Evolutionary conservation across 192 early-diverging fungal species (phyloP), one percentile per base, ranked within the genome.

Genomic region (Mortierella claussenii): DNA sequence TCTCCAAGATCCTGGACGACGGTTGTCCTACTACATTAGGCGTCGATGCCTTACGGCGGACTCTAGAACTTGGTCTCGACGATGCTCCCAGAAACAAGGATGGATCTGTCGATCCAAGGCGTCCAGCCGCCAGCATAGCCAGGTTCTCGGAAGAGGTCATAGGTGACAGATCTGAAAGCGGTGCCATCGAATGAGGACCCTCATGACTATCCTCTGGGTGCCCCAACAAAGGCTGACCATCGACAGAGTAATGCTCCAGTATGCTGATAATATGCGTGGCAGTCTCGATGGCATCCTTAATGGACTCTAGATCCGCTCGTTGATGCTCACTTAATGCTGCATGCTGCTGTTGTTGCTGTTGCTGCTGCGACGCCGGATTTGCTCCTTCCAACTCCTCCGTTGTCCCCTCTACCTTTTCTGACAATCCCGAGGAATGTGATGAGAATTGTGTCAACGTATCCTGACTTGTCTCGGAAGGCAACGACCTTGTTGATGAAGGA

Each of bases 241-340:
- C 73, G 18, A 76, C 51, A 28, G 73, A 76, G 18, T 76, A 76
- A 24, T 76, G 73, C 18, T 76, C 73, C 3, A 76, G 57, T 26
- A 55, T 43, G 13, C 73, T 76, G 47, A 76, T 67, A 15, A 76
- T 67, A 21, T 62, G 73, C 0, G 73, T 76, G 0, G 73, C 73
- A 18, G 73, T 76, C 31, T 76, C 73, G 32, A 76, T 76, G 31
- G 73, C 73, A 20, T 76, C 73, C 28, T 66, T 66, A 55, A 76
- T 76, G 1, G 63, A 66, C 20, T 76, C 73, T 20, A 76, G 46
- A 30, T 76, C 73, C 5, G 44, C 40, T 24, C 57, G 60, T 37
- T 76, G 73, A 6, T 65, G 47, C 15, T 76, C 73, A 32, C 30
- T 67, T 47, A 67, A 32, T 1, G 21, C 36, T 6, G 18, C 60